Conservation (phyloP, 768 basidiomycete species). For the Suillus ampliporus region DNA sequence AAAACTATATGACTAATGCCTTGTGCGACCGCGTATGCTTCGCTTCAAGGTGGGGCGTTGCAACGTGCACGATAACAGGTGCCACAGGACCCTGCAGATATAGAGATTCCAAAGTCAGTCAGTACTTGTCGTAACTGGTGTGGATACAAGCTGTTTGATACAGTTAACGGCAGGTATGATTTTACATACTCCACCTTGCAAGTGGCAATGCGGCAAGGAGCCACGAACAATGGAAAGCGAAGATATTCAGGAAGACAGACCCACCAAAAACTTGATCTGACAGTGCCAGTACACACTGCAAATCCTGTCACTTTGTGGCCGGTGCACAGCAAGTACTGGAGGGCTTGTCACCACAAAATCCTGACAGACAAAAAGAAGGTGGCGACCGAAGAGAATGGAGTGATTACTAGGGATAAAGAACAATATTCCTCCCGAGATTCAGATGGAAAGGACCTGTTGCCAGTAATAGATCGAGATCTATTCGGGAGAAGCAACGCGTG, state of each 20-base stretch:
- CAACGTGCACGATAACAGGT: slow-evolving; percentile 32
- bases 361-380: background rate
- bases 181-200: background rate
- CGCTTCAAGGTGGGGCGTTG: slow-evolving; percentile 16
- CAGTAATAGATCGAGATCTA: slow-evolving; percentile 17
- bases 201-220: background rate
- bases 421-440: slow-evolving; percentile 9
- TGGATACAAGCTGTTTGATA: background rate
- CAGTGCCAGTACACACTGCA: background rate
- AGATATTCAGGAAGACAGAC: background rate
- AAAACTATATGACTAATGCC: slow-evolving; percentile 19
- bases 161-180: background rate
- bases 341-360: background rate
- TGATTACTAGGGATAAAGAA: slow-evolving; percentile 6
- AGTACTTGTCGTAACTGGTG: background rate
- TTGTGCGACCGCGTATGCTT: slow-evolving; percentile 19
- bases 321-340: background rate
- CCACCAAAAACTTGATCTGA: slow-evolving; percentile 1
- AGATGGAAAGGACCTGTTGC: slow-evolving; percentile 17
- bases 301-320: background rate
- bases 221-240: background rate
- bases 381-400: background rate
- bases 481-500: slow-evolving; percentile 29
- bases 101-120: background rate
- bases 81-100: too few species aligned